Base-by-base conservation (phyloP, 2,329 filamentous ascomycete genomes). In the Chaetothyriales sp. region DNA sequence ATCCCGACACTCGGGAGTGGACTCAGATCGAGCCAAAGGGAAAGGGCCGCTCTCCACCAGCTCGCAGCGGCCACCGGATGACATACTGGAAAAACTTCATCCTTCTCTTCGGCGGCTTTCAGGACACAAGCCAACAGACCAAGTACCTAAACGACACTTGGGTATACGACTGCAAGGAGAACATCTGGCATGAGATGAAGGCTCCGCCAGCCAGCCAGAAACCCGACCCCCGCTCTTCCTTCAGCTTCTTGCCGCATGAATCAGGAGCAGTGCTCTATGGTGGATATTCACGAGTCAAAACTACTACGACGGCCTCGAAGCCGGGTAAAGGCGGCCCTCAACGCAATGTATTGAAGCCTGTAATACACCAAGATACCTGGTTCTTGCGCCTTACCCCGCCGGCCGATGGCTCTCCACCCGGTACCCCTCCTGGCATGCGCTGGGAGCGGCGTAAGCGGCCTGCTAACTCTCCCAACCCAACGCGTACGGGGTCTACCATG, bases 41-140 rank as follows among this genome's bases (percentile, higher is more conserved):
- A 42, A 76, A 76, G 70, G 85, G 85, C 52, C 86, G 85, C 66
- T 76, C 77, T 36, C 90, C 90, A 42, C 83, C 86, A 1, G 88
- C 90, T 2, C 76, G 92, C 57, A 93, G 86, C 65, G 92, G 92
- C 2, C 89, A 95, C 67, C 80, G 90, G 58, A 95, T 98, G 88
- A 93, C 89, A 2, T 90, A 86, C 65, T 96, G 80, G 76, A 96
- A 96, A 68, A 87, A 95, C 64, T 96, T 95, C 67, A 88, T 98
- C 55, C 78, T 98, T 52, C 73, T 98, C 1, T 96, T 95, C 63
- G 92, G 92, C 52, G 92, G 92, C 0, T 98, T 98, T 65, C 92
- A 98, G 68, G 92, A 96, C 65, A 96, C 90, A 0, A 90, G 86
- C 8, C 87, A 93, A 65, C 84, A 89, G 65, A 96, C 90, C 4